phyloP scores from a whole-genome alignment of 768 basidiomycete genomes.

The Boletus edulis region DNA sequence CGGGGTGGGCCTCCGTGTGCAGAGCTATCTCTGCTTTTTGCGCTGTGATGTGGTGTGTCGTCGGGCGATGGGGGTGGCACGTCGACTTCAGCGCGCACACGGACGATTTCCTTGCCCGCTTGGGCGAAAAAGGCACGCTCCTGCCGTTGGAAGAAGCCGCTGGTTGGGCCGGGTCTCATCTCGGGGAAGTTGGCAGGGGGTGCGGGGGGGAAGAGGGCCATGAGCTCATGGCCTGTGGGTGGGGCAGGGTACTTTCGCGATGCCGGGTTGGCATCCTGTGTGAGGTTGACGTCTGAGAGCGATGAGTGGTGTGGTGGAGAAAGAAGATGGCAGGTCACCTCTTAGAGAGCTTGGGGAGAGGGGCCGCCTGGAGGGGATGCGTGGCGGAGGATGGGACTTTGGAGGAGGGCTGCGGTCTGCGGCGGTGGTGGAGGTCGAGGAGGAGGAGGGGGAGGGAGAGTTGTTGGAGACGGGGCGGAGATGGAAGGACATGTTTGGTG shows the following conservation, averaged over 20 bases:
- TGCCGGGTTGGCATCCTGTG: slow-evolving; percentile 46
- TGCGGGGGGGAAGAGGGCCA: slow-evolving; percentile 78
- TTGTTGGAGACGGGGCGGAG: slow-evolving; percentile 54
- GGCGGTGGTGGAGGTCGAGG: slow-evolving; percentile 47
- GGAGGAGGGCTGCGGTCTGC: slow-evolving; percentile 40
- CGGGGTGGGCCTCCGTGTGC: slow-evolving; percentile 25
- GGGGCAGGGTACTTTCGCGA: slow-evolving; percentile 69
- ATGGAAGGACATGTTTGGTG: slow-evolving; percentile 21
- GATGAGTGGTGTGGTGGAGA: slow-evolving; percentile 13
- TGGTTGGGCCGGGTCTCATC: slow-evolving; percentile 62
- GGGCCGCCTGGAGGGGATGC: slow-evolving; percentile 46
- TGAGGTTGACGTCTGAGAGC: slow-evolving; percentile 60
- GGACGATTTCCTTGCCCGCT: slow-evolving; percentile 74
- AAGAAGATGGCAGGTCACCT: slow-evolving; percentile 35
- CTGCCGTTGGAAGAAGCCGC: slow-evolving; percentile 69
- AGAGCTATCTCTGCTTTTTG: slow-evolving; percentile 26
- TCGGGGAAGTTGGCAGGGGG: slow-evolving; percentile 57
- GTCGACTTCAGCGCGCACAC: slow-evolving; percentile 71
- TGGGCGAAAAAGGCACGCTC: slow-evolving; percentile 81
- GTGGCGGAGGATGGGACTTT: slow-evolving; percentile 16
- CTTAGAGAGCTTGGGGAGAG: slow-evolving; percentile 62
- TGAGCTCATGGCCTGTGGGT: slow-evolving; percentile 78
- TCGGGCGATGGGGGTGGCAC: slow-evolving; percentile 30
- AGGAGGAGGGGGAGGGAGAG: slow-evolving; percentile 54
- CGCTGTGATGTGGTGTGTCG: slow-evolving; percentile 14